Conservation (phyloP, 1,284 basidiomycete genomes). For the Wallemia ichthyophaga region DNA sequence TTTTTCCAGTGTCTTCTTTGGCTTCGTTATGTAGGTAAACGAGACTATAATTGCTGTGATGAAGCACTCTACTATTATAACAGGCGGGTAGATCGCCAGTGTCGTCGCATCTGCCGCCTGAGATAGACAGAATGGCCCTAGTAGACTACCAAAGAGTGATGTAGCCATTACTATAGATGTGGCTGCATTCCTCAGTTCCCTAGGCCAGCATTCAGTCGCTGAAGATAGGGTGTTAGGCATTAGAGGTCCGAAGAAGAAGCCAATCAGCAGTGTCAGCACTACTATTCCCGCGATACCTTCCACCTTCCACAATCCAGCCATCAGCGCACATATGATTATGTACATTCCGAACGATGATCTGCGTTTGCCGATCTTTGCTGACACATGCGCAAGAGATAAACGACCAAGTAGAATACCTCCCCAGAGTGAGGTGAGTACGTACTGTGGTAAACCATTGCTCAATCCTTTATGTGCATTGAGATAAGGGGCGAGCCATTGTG, state of each 20-base stretch:
- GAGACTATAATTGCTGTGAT: neutral
- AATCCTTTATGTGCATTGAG: neutral
- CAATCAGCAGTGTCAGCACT: neutral
- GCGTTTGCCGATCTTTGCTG: neutral
- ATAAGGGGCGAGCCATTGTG: neutral
- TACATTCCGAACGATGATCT: neutral
- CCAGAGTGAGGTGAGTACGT: neutral
- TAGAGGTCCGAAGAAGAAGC: neutral
- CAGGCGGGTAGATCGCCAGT: neutral
- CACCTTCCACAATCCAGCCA: neutral
- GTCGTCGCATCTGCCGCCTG: neutral
- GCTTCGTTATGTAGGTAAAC: neutral
- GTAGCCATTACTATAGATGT: neutral
- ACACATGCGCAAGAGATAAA: neutral
- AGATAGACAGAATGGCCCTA: neutral
- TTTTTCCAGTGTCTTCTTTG: neutral
- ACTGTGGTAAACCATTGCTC: neutral
- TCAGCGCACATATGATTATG: neutral
- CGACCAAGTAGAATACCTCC: neutral
- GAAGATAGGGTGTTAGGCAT: neutral
- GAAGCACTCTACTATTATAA: neutral
- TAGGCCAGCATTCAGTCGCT: neutral
- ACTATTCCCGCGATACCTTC: neutral
- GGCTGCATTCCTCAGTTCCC: neutral
- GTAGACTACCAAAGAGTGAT: neutral